A percentile compares a stretch with the other conserved stretches of the same genome.
Evolutionary conservation across 2,329 filamentous ascomycete genomes (phyloP).

Genomic region (Claviceps sorghi): DNA sequence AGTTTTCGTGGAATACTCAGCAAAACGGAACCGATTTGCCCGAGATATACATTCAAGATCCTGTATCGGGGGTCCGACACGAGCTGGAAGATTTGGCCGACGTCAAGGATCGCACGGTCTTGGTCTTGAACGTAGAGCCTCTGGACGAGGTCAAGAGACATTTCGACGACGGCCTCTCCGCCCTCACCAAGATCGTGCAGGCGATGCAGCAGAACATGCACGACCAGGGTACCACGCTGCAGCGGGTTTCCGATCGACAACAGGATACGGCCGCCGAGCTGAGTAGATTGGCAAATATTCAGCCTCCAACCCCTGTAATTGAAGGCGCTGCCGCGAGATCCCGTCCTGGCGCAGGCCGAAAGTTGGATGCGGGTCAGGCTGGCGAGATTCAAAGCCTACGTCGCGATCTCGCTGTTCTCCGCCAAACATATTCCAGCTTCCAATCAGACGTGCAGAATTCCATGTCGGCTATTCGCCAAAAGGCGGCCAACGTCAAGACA

Average conservation of each 20-base stretch:
- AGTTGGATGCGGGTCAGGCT: conserved; percentile 47
- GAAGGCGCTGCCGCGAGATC: conserved; percentile 25
- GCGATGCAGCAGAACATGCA: conserved; percentile 72
- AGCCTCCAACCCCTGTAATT: conserved; percentile 26
- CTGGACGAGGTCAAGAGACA: conserved; percentile 94
- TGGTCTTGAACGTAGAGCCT: conserved; percentile 87
- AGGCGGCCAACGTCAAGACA: conserved; percentile 68
- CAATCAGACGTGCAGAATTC: conserved; percentile 76
- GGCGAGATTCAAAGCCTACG: conserved; percentile 69
- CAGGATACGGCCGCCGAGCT: conserved; percentile 82
- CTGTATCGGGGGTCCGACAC: conserved; percentile 88
- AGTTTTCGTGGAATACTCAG: conserved; percentile 97
- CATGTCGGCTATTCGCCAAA: conserved; percentile 69
- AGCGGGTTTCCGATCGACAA: conserved; percentile 79
- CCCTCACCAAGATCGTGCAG: conserved; percentile 69
- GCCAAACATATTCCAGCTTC: conserved; percentile 87
- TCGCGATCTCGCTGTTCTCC: conserved; percentile 76
- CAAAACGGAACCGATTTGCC: conserved; percentile 84
- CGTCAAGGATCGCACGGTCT: conserved; percentile 84
- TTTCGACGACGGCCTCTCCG: conserved; percentile 79
- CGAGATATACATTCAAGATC: conserved; percentile 96
- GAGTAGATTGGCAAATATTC: conserved; percentile 40
- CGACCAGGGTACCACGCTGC: conserved; percentile 67
- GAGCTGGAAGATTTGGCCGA: conserved; percentile 87
- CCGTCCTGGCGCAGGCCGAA: conserved; percentile 21